These are phyloP conservation scores for Metarhizium sp. DNA, from an alignment of 2,329 filamentous ascomycete genomes.

Conservation along the genomic window DNA sequence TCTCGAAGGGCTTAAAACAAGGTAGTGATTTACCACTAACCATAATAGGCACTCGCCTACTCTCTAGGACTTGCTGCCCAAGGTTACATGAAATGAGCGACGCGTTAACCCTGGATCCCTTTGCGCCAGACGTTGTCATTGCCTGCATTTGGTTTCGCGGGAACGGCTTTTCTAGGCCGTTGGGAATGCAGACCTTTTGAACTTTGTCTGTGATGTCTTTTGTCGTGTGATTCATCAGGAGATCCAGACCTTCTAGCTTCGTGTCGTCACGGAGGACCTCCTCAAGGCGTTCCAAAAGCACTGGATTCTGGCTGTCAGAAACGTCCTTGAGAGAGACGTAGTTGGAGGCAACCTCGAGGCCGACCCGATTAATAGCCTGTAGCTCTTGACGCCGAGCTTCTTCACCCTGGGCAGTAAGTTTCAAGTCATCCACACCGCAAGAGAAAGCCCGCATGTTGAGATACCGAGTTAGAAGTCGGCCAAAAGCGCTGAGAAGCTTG, in stretches of 20 bases:
- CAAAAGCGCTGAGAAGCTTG: constrained; percentile 79
- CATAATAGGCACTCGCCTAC: constrained; percentile 91
- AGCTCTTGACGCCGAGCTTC: constrained; percentile 59
- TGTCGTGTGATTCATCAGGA: constrained; percentile 67
- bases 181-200: constrained; percentile 70
- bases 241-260: constrained; percentile 86
- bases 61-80: constrained; percentile 92
- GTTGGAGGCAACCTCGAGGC: constrained; percentile 70
- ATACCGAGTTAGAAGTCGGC: constrained; percentile 79
- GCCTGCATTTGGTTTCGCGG: constrained; percentile 98
- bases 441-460: constrained; percentile 92
- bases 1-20: constrained; percentile 88
- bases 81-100: constrained; percentile 97
- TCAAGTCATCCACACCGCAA: constrained; percentile 93
- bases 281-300: constrained; percentile 72
- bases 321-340: constrained; percentile 76
- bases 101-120: constrained; percentile 86
- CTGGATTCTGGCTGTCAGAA: constrained; percentile 53
- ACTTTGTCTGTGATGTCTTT: constrained; percentile 66
- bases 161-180: constrained; percentile 80
- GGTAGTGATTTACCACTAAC: constrained; percentile 94
- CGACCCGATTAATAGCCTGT: constrained; percentile 55
- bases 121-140: constrained; percentile 95
- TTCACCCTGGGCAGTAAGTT: constrained; percentile 75
- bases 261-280: constrained; percentile 83